A percentile compares a stretch with the other conserved stretches of the same genome.
phyloP scores from a whole-genome alignment of 805 yeast species.

The Danielozyma ontarioensis region DNA sequence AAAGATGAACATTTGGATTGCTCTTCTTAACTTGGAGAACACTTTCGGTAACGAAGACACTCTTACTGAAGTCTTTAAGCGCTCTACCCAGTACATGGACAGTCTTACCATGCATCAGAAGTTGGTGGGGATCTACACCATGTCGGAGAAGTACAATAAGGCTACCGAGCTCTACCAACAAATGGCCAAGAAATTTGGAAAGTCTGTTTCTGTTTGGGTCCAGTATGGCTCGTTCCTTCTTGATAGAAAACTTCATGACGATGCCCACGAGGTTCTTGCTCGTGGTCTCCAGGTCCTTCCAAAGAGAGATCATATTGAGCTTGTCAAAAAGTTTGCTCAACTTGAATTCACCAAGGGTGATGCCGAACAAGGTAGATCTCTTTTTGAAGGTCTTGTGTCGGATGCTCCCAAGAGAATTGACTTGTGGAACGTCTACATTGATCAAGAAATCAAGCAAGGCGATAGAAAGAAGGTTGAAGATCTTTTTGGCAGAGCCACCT shows the following conservation, averaged over 20 bases:
- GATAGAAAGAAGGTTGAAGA: conserved; percentile 69
- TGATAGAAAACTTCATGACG: conserved; percentile 50
- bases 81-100: conserved; percentile 90
- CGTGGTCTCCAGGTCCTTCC: conserved; percentile 68
- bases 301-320: conserved; percentile 68
- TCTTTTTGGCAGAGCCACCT: conserved; percentile 74
- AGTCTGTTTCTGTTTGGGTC: conserved; percentile 70
- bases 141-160: conserved; percentile 64
- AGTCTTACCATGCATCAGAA: conserved; percentile 75
- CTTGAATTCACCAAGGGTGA: conserved; percentile 85
- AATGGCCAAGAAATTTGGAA: conserved; percentile 74
- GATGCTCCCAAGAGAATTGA: conserved; percentile 91
- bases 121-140: conserved; percentile 65
- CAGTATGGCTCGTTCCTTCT: conserved; percentile 73
- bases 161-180: conserved; percentile 66
- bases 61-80: conserved; percentile 72
- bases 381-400: conserved; percentile 86
- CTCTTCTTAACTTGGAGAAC: conserved; percentile 87
- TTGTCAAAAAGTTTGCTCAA: conserved; percentile 84
- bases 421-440: conserved; percentile 92
- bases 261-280: conserved; percentile 69
- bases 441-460: conserved; percentile 74
- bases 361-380: conserved; percentile 88
- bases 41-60: conserved; percentile 86
- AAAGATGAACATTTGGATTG: conserved; percentile 93